Conservation (phyloP, 2,329 filamentous ascomycete species). For the Botrytis elliptica region DNA sequence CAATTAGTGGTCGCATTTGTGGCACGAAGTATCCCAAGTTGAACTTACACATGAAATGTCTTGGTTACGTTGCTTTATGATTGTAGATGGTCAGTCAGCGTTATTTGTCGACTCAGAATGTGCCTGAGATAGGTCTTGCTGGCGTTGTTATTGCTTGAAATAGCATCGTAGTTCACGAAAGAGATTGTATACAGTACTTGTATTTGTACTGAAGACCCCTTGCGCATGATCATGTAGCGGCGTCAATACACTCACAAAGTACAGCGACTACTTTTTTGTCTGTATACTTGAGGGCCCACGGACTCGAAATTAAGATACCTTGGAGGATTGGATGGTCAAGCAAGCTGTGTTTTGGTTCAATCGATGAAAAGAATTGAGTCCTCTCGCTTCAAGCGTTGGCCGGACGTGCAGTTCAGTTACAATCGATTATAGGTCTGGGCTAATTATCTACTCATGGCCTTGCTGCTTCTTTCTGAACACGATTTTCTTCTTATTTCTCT, state of each 20-base stretch:
- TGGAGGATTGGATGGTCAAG: not conserved
- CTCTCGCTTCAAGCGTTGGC: not conserved
- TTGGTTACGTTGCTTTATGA: not conserved
- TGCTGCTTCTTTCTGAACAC: not conserved
- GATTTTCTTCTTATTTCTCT: not conserved
- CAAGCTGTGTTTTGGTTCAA: not conserved
- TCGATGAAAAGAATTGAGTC: not conserved
- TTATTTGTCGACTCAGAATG: not conserved
- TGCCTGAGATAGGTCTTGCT: not conserved
- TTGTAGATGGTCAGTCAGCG: not conserved
- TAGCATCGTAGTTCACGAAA: not conserved
- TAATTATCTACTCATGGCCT: not conserved
- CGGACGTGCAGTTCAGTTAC: not conserved
- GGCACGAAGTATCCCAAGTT: not conserved
- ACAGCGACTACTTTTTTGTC: not conserved
- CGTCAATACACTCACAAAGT: fast-evolving
- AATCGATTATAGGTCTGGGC: not conserved
- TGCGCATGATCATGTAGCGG: not conserved
- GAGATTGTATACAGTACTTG: not conserved
- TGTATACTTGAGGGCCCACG: not conserved
- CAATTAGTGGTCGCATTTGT: not conserved
- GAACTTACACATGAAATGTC: not conserved
- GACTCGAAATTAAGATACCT: not conserved
- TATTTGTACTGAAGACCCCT: not conserved
- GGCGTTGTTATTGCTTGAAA: not conserved